Base-by-base conservation (phyloP, 2,329 filamentous ascomycete genomes). In the Paraphoma sp. region DNA sequence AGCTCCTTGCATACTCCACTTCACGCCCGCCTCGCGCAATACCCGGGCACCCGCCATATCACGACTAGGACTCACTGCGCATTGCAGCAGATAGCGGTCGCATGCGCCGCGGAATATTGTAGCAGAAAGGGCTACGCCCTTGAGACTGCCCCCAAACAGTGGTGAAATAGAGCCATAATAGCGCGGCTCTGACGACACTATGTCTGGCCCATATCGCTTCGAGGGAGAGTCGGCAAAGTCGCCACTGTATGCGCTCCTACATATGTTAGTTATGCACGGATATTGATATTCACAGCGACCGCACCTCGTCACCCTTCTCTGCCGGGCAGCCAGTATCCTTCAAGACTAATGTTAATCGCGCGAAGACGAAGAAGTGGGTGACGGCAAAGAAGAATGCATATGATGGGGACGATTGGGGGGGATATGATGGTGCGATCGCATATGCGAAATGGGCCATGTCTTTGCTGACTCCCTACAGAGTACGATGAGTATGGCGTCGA, bases 281-380 rank as follows among this genome's bases (percentile, higher is more conserved):
- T 42, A 51, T 66, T 69, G 54, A 67, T 62, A 18, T 46, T n/a
- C 47, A 44, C 51, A 73, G 70, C 47, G 70, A 73, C 55, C 70
- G 70, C 17, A 49, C 67, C 44, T 61, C 68, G n/a, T 70, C 68
- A 17, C 64, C 62, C 44, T 63, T 64, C 56, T 63, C 68, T 41
- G 57, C 66, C 38, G 64, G 61, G 38, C 81, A 81, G 51, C 79
- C 82, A 28, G 76, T 84, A 29, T 85, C 83, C 28, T 97, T 93
- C 79, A 90, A 91, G 74, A 87, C 92, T 49, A 96, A 97, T 75
- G 88, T 97, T 47, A 94, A 91, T 78, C 88, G 94, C 59, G 86
- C 88, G 53, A 96, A 96, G 80, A 97, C 93, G 53, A 91, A 89
- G 78, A 96, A 96, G 85, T 98, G 94, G 94, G 89, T 94, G 38